A percentile compares a stretch with the other conserved stretches of the same genome.
These are phyloP conservation scores for Ormosia emarginata DNA, from an alignment of 306 rosid species.

Conservation along the genomic window DNA sequence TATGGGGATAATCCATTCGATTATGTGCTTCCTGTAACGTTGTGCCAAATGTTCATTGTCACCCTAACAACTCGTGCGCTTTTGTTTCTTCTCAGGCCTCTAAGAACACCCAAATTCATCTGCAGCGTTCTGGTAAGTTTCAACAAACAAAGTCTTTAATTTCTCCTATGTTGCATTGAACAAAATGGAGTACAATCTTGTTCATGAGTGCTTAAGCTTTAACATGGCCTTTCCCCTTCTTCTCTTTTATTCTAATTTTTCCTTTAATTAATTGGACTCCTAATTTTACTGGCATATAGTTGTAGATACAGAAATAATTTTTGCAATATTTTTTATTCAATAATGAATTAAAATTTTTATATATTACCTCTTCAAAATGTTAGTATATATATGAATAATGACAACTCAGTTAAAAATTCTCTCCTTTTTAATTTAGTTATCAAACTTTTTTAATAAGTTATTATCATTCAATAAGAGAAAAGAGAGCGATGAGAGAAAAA, in stretches of 20 bases:
- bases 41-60: slow-evolving; percentile 28
- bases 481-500: too few relatives aligned
- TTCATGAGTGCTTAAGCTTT: not conserved
- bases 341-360: too few relatives aligned
- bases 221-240: not conserved
- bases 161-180: not conserved
- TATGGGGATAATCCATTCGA: slow-evolving; percentile 35
- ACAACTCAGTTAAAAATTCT: not conserved
- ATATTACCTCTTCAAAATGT: too few relatives aligned
- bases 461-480: too few relatives aligned
- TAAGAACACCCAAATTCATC: slow-evolving; percentile 50
- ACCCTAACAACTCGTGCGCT: not conserved
- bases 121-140: slow-evolving; percentile 41
- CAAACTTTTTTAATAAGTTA: too few relatives aligned
- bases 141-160: not conserved
- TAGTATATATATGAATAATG: too few relatives aligned
- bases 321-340: too few relatives aligned
- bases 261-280: too few relatives aligned
- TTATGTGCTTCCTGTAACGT: slow-evolving; percentile 25
- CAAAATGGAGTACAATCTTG: not conserved
- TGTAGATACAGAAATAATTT: too few relatives aligned
- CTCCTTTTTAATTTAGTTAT: too few relatives aligned
- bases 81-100: slow-evolving; percentile 43
- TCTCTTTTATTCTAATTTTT: not conserved
- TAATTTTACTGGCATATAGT: too few relatives aligned